Percentiles rank a stretch among this genome's conserved stretches.
phyloP scores from a whole-genome alignment of 768 basidiomycete species.

The Hericium rajendrae region DNA sequence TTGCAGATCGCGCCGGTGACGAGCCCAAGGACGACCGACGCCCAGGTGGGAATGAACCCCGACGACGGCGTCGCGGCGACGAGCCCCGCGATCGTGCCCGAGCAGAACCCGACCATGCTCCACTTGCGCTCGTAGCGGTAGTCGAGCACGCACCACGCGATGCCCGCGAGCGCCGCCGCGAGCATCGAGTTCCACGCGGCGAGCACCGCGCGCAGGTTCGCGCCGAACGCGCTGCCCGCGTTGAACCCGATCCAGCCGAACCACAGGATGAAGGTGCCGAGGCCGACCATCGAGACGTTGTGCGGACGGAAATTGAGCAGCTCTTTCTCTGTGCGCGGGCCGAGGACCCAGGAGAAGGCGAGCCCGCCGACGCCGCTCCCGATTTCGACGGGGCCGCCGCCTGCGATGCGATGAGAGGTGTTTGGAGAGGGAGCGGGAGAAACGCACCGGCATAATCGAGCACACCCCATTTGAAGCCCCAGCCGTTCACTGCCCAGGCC shows the following conservation, averaged over 20 bases:
- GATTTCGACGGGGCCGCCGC: conserved; percentile 84
- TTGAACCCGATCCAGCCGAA: conserved; percentile 95
- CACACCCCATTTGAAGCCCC: conserved; percentile 79
- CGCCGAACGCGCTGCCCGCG: conserved; percentile 81
- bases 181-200: conserved; percentile 89
- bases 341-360: conserved; percentile 82
- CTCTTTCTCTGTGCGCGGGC: conserved; percentile 65
- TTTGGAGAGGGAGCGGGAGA: too few species aligned
- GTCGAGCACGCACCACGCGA: conserved; percentile 78
- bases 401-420: conserved; percentile 23
- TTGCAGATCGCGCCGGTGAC: conserved; percentile 68
- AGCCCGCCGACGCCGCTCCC: conserved; percentile 78
- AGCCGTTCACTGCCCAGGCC: conserved; percentile 75
- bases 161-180: conserved; percentile 70
- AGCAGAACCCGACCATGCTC: conserved; percentile 90
- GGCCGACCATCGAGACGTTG: conserved; percentile 73
- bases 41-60: conserved; percentile 73
- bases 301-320: conserved; percentile 78
- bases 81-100: conserved; percentile 80
- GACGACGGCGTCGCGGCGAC: conserved; percentile 86
- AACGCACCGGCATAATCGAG: conserved; percentile 75
- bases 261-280: conserved; percentile 88
- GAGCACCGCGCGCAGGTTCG: conserved; percentile 77
- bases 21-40: conserved; percentile 66
- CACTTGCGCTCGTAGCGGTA: conserved; percentile 73